Evolutionary conservation across 2,329 filamentous ascomycete species (phyloP), one percentile per base, ranked within the genome.

Genomic region (Sporothrix curviconia): DNA sequence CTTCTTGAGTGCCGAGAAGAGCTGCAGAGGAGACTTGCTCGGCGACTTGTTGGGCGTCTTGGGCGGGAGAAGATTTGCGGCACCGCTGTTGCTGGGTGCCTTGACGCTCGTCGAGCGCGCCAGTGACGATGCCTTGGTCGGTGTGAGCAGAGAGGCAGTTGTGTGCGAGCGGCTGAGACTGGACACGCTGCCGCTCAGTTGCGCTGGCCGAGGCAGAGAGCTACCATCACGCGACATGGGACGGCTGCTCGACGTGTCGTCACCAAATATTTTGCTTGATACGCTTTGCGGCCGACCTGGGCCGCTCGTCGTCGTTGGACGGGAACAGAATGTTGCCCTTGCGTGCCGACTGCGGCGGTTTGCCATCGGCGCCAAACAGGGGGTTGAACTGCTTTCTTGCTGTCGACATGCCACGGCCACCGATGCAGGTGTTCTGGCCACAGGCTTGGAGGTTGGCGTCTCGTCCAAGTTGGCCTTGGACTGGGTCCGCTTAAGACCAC

Each of bases 111-210:
- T 72, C 47, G 79, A 73, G 43, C 86, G 84, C 34, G 84, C 82
- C 53, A 89, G 70, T 1, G 88, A 90, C 7, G 90, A 90, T 7
- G 89, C 76, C 69, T 90, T 90, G 8, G 89, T 94, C 0, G 91
- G 90, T 6, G 89, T 95, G 70, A 85, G 81, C 30, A 92, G 74
- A 59, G 76, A 84, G 60, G 77, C 75, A 59, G 77, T 71, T 60
- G 80, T 76, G 56, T 78, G 74, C 1, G 77, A 71, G 25, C 75
- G 76, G 50, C 71, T 63, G 22, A 77, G 66, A 15, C 67, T 39
- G 5, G 56, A 34, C 24, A 17, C 39, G 25, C 39, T 44, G 75
- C 39, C 46, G 32, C 43, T 9, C 19, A 30, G 28, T 19, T 40
- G 40, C 12, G 58, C 24, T 19, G 60, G 59, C 25, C 74, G 72